phyloP scores from a whole-genome alignment of 1,284 basidiomycete species.

The Cutaneotrichosporon sp. region DNA sequence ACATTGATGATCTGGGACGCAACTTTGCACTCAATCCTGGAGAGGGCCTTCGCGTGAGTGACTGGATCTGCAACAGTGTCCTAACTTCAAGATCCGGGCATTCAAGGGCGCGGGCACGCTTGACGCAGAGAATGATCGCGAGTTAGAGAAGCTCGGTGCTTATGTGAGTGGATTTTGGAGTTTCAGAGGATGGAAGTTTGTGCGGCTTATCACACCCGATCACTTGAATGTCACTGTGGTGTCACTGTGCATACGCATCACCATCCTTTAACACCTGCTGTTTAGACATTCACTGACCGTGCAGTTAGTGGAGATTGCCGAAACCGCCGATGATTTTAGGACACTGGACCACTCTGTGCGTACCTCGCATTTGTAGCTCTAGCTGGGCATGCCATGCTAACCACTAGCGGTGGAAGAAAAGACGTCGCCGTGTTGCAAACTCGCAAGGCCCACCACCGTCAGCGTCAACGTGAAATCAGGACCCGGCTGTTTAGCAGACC shows the following conservation, averaged over 20 bases:
- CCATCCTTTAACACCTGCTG: neutral
- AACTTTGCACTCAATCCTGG: conserved; percentile 83
- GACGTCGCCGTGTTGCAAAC: neutral
- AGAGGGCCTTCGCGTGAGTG: conserved; percentile 61
- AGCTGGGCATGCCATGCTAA: neutral
- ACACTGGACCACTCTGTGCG: conserved; percentile 38
- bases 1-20: conserved; percentile 80
- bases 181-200: neutral
- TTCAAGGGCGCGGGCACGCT: conserved; percentile 69
- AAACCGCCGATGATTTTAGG: conserved; percentile 35
- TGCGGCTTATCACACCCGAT: too few species aligned
- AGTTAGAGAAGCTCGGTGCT: conserved; percentile 59
- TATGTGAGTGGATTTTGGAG: conserved; percentile 50
- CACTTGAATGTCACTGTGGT: too few species aligned
- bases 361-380: neutral
- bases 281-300: neutral
- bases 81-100: conserved; percentile 56
- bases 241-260: neutral
- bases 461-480: too few species aligned
- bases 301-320: conserved; percentile 32
- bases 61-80: too few species aligned
- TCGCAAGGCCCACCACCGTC: too few species aligned
- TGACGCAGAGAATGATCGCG: conserved; percentile 58
- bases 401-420: conserved; percentile 23
- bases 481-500: neutral